Evolutionary conservation across 2,329 filamentous ascomycete species (phyloP).

Genomic region (Juglanconis sp.): DNA sequence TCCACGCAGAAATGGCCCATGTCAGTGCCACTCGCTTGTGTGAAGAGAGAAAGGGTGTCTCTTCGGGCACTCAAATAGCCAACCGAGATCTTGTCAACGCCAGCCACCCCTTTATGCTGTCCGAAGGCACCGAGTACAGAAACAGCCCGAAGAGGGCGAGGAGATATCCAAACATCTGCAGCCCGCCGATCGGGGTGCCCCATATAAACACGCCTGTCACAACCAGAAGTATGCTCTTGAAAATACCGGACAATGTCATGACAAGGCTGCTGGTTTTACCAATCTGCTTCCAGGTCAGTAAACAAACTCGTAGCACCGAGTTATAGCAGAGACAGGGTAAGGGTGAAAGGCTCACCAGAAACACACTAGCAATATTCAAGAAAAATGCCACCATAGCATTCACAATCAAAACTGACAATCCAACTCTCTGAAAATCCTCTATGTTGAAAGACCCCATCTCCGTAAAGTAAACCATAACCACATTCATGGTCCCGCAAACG

Average conservation of each 20-base stretch:
- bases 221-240: conserved; percentile 85
- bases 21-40: too few species aligned
- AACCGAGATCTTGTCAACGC: not conserved
- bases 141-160: conserved; percentile 58
- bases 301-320: not conserved
- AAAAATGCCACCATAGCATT: conserved; percentile 79
- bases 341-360: conserved; percentile 59
- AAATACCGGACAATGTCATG: conserved; percentile 79
- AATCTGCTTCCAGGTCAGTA: conserved; percentile 54
- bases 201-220: conserved; percentile 74
- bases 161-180: conserved; percentile 76
- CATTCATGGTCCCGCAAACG: conserved; percentile 78
- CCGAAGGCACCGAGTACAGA: conserved; percentile 45
- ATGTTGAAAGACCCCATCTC: conserved; percentile 66
- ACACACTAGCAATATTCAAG: conserved; percentile 81
- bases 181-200: conserved; percentile 64
- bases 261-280: conserved; percentile 84
- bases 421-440: conserved; percentile 63
- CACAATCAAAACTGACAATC: conserved; percentile 57
- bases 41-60: not conserved
- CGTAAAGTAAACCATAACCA: conserved; percentile 64
- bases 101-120: conserved; percentile 23
- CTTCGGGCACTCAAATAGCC: not conserved
- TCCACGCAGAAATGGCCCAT: too few species aligned
- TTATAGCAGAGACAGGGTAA: not conserved